These are phyloP conservation scores for Fusarium piperis DNA, from an alignment of 2,329 filamentous ascomycete species.

Conservation along the genomic window DNA sequence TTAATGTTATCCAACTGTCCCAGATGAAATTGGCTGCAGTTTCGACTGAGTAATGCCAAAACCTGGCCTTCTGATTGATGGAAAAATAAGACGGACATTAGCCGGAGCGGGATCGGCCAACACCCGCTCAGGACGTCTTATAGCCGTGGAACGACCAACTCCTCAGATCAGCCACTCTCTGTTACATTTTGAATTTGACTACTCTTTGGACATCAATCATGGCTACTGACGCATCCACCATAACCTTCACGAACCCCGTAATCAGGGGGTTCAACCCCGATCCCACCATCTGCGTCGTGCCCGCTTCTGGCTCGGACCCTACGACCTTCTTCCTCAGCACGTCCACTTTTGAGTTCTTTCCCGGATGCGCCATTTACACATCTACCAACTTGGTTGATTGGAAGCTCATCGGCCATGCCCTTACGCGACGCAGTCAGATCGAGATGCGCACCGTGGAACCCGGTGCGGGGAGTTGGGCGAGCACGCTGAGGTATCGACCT, in stretches of 20 bases:
- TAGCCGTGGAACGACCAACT: neutral
- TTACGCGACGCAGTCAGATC: slow-evolving; percentile 61
- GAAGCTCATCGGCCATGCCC: slow-evolving; percentile 62
- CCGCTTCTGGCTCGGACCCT: slow-evolving; percentile 41
- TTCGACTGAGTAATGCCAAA: neutral
- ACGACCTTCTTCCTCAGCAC: slow-evolving; percentile 65
- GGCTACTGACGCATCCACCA: neutral
- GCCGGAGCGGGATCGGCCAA: neutral
- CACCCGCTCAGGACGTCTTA: neutral
- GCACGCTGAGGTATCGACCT: slow-evolving; percentile 56
- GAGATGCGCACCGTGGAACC: slow-evolving; percentile 63
- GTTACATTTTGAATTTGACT: neutral
- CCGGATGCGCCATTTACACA: slow-evolving; percentile 68
- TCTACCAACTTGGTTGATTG: slow-evolving; percentile 63
- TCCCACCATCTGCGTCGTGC: slow-evolving; percentile 58
- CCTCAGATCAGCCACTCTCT: neutral
- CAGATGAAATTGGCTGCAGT: neutral
- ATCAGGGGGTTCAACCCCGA: slow-evolving; percentile 71
- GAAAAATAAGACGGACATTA: neutral
- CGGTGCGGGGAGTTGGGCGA: slow-evolving; percentile 60
- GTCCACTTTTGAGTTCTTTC: slow-evolving; percentile 71
- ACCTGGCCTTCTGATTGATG: neutral
- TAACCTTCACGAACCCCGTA: slow-evolving; percentile 60
- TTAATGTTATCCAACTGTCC: too few relatives aligned
- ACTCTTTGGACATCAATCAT: neutral